phyloP scores from a whole-genome alignment of 768 basidiomycete species.

The Butyriboletus loyo region DNA sequence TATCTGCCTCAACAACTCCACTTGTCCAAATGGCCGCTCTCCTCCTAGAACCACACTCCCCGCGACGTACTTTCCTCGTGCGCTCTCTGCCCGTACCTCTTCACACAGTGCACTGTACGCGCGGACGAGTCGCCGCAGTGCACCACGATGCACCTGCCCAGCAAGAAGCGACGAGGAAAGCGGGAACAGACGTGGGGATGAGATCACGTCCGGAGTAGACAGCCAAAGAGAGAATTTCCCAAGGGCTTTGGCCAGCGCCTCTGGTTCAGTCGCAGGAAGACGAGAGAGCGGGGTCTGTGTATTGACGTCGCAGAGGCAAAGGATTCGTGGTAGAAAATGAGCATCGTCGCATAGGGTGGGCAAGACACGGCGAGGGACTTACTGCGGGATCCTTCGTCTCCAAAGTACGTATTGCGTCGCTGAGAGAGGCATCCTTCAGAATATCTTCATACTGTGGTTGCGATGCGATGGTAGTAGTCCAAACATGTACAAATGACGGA shows the following conservation, averaged over 20 bases:
- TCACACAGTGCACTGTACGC: slow-evolving; percentile 76
- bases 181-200: slow-evolving; percentile 74
- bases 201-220: slow-evolving; percentile 73
- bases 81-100: slow-evolving; percentile 69
- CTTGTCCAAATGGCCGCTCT: slow-evolving; percentile 80
- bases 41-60: slow-evolving; percentile 79
- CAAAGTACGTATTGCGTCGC: slow-evolving; percentile 20
- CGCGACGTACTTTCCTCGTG: slow-evolving; percentile 72
- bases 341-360: not conserved
- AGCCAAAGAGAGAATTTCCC: slow-evolving; percentile 81
- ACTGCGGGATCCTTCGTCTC: slow-evolving; percentile 26
- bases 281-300: slow-evolving; percentile 72
- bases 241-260: slow-evolving; percentile 60
- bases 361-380: not conserved
- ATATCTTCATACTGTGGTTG: slow-evolving; percentile 16
- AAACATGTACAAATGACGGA: not conserved
- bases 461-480: not conserved
- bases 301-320: not conserved
- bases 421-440: slow-evolving; percentile 29
- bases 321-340: not conserved
- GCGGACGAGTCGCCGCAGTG: slow-evolving; percentile 61
- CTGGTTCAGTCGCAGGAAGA: slow-evolving; percentile 56
- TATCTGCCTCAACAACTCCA: slow-evolving; percentile 70
- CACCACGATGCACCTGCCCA: slow-evolving; percentile 69
- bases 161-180: slow-evolving; percentile 68